Percentiles rank a stretch among this genome's conserved stretches.
Conservation (phyloP, 129 eudicot species). For the Scalesia atractyloides region DNA sequence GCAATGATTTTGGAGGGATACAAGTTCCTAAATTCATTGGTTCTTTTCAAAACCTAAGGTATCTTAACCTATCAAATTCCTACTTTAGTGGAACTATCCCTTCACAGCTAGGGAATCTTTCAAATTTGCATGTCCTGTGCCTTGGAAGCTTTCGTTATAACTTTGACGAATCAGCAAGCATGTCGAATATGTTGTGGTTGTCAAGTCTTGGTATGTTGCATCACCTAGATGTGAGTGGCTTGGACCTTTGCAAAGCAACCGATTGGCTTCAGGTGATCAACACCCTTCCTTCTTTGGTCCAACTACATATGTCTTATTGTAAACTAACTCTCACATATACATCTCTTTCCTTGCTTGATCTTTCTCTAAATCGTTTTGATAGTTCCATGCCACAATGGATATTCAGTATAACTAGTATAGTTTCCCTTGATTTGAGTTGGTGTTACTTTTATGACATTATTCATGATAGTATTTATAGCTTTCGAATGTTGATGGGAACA, state of each 20-base stretch:
- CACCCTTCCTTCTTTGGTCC: not conserved
- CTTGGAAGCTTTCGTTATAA: not conserved
- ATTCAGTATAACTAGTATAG: not conserved
- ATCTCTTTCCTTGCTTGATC: constrained; percentile 1
- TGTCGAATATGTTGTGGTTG: not conserved
- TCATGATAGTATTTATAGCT: not conserved
- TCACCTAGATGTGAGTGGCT: not conserved
- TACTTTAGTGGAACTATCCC: not conserved
- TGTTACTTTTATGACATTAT: not conserved
- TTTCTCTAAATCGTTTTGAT: not conserved
- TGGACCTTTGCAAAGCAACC: not conserved
- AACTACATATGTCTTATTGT: not conserved
- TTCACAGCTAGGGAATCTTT: not conserved
- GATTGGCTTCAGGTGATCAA: constrained; percentile 8
- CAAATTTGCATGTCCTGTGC: not conserved
- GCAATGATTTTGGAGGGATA: not conserved
- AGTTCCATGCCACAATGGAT: not conserved
- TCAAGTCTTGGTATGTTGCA: not conserved
- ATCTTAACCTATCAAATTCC: not conserved
- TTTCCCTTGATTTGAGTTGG: not conserved
- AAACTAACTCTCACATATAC: not conserved
- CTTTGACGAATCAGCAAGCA: not conserved
- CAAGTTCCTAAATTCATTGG: not conserved
- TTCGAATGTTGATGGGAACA: not conserved
- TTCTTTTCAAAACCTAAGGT: constrained; percentile 4